Conservation (phyloP, 202 grass and related monocot genomes). For the Sporobolus alterniflorus region DNA sequence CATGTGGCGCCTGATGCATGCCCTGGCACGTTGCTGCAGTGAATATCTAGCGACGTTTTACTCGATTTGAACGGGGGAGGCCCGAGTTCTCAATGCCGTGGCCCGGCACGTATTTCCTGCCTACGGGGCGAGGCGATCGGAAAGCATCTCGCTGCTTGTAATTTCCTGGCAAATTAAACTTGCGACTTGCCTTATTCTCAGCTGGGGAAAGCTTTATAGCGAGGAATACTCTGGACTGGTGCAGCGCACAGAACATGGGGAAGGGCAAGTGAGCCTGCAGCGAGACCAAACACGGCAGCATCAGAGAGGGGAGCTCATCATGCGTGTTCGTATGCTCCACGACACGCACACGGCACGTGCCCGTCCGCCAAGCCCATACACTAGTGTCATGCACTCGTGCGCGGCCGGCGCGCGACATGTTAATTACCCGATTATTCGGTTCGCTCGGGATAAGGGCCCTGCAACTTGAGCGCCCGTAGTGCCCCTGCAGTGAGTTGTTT, state of each 20-base stretch:
- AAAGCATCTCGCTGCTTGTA: background rate
- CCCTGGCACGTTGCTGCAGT: background rate
- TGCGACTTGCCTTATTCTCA: no score
- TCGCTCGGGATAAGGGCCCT: no score
- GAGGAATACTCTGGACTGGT: background rate
- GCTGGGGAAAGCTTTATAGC: background rate
- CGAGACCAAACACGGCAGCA: background rate
- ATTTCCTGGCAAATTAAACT: background rate
- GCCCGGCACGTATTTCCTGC: background rate
- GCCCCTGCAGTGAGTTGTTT: no score
- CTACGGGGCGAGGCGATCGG: background rate
- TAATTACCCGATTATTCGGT: conserved; percentile 38
- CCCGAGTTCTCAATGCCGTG: background rate
- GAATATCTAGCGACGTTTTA: background rate
- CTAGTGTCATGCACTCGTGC: conserved; percentile 41
- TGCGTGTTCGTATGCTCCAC: background rate
- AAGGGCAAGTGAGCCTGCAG: background rate
- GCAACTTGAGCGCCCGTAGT: no score
- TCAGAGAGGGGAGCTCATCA: background rate
- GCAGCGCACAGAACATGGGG: background rate
- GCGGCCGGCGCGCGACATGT: conserved; percentile 19
- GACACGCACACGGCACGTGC: background rate
- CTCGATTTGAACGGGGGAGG: background rate
- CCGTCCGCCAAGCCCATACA: conserved; percentile 25
- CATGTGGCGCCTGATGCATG: conserved; percentile 22